Evolutionary conservation across 495 filamentous ascomycete genomes (phyloP).

Genomic region (Talaromyces borbonicus): DNA sequence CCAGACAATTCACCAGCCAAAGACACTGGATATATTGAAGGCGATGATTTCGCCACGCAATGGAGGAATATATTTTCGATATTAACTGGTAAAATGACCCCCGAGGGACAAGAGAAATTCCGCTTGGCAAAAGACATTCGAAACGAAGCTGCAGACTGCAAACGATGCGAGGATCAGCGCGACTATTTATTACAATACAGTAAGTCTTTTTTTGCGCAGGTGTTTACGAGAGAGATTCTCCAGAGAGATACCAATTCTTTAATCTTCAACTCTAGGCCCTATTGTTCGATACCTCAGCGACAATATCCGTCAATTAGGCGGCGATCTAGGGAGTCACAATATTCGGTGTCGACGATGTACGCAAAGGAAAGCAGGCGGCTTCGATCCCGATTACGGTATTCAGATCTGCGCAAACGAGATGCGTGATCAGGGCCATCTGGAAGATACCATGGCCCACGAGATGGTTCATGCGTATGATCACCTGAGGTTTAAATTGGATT

Average conservation of each 20-base stretch:
- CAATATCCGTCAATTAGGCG: conserved; percentile 67
- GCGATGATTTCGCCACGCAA: conserved; percentile 55
- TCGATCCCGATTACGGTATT: conserved; percentile 75
- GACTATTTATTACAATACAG: conserved; percentile 73
- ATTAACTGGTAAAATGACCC: conserved; percentile 58
- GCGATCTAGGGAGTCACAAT: conserved; percentile 59
- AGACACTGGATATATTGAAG: conserved; percentile 32
- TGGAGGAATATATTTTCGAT: conserved; percentile 77
- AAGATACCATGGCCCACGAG: conserved; percentile 94
- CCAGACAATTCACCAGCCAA: neutral
- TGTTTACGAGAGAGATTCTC: too few species aligned
- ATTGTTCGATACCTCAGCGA: conserved; percentile 74
- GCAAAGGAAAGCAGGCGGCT: conserved; percentile 62
- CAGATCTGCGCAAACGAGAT: conserved; percentile 84
- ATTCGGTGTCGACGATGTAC: conserved; percentile 73
- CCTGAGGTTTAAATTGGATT: conserved; percentile 80
- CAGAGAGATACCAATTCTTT: neutral
- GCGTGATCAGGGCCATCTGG: conserved; percentile 60
- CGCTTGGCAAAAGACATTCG: conserved; percentile 54
- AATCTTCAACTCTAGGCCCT: conserved; percentile 41
- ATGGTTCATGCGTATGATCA: conserved; percentile 98
- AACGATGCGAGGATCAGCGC: conserved; percentile 63
- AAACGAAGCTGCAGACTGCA: conserved; percentile 62
- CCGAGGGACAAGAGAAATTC: conserved; percentile 59
- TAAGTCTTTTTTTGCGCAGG: too few species aligned